phyloP scores from a whole-genome alignment of 1,139 yeast genomes.

The Waltiozyma sp. region DNA sequence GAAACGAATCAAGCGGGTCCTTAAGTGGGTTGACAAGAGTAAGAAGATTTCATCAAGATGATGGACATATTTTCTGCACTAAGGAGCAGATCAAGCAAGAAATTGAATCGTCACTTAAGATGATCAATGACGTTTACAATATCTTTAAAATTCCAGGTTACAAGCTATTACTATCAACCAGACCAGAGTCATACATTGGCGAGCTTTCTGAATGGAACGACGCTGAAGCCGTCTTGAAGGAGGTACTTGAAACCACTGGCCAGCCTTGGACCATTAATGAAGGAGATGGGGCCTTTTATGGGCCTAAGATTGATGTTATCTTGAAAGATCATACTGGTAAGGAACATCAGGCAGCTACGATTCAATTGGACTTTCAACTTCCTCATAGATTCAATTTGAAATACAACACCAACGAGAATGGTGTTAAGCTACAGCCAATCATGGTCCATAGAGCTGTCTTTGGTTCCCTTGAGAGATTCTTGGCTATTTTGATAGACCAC shows the following conservation, averaged over 20 bases:
- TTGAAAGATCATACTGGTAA: constrained; percentile 76
- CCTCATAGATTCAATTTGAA: constrained; percentile 75
- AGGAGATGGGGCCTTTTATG: constrained; percentile 98
- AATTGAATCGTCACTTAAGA: constrained; percentile 59
- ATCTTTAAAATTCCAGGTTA: constrained; percentile 63
- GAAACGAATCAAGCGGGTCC: constrained; percentile 95
- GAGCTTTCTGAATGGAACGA: constrained; percentile 71
- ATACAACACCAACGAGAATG: constrained; percentile 43
- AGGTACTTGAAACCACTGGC: constrained; percentile 52
- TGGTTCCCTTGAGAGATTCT: constrained; percentile 87
- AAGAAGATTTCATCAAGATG: constrained; percentile 96
- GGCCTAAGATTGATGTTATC: constrained; percentile 87
- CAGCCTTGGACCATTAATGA: constrained; percentile 64
- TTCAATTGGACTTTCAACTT: constrained; percentile 90
- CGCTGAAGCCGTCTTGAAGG: constrained; percentile 67
- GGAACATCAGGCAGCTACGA: constrained; percentile 90
- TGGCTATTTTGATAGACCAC: constrained; percentile 85
- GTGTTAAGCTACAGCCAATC: constrained; percentile 55
- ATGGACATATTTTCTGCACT: constrained; percentile 93
- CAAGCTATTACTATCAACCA: constrained; percentile 70
- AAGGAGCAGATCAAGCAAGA: constrained; percentile 72
- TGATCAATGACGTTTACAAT: constrained; percentile 68
- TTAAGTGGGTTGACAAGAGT: constrained; percentile 90
- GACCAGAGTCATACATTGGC: constrained; percentile 82
- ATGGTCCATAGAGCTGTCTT: constrained; percentile 93